Evolutionary conservation across 805 yeast genomes (phyloP).

Genomic region (Metschnikowia koreensis): DNA sequence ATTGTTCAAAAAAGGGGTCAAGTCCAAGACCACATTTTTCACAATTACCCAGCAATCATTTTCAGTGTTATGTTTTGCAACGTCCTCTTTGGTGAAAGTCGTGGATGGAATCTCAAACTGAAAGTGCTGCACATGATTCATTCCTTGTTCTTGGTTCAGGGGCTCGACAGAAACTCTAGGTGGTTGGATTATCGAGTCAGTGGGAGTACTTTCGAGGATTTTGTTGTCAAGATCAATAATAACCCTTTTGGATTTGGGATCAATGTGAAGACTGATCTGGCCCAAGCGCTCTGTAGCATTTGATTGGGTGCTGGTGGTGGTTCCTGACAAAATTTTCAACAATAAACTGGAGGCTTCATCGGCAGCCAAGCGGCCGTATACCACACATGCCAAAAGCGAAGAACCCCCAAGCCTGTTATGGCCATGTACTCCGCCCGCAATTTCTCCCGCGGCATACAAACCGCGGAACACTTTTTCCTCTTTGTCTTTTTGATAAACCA

Average conservation of each 20-base stretch:
- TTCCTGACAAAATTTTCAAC: constrained; percentile 13
- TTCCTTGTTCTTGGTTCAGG: neutral
- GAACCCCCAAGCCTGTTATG: constrained; percentile 45
- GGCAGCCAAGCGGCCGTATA: constrained; percentile 44
- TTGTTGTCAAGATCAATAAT: constrained; percentile 32
- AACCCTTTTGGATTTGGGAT: constrained; percentile 35
- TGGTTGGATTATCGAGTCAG: neutral
- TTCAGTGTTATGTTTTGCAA: constrained; percentile 45
- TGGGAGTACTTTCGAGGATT: neutral
- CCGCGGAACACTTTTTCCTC: constrained; percentile 30
- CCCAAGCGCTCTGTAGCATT: constrained; percentile 13
- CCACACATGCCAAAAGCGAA: constrained; percentile 45
- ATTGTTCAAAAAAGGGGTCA: constrained; percentile 42
- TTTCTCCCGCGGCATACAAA: constrained; percentile 44
- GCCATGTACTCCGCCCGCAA: constrained; percentile 48
- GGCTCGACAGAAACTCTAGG: neutral
- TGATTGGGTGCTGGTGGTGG: neutral
- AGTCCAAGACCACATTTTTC: constrained; percentile 51
- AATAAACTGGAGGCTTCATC: constrained; percentile 38
- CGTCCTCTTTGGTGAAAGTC: constrained; percentile 47
- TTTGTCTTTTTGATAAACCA: constrained; percentile 28
- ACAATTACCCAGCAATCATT: constrained; percentile 55
- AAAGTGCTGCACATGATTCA: neutral
- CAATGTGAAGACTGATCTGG: constrained; percentile 19
- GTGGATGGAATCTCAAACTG: constrained; percentile 45